Conservation (phyloP, 225 moss, liverwort and hornwort species). For the Climacium dendroides region DNA sequence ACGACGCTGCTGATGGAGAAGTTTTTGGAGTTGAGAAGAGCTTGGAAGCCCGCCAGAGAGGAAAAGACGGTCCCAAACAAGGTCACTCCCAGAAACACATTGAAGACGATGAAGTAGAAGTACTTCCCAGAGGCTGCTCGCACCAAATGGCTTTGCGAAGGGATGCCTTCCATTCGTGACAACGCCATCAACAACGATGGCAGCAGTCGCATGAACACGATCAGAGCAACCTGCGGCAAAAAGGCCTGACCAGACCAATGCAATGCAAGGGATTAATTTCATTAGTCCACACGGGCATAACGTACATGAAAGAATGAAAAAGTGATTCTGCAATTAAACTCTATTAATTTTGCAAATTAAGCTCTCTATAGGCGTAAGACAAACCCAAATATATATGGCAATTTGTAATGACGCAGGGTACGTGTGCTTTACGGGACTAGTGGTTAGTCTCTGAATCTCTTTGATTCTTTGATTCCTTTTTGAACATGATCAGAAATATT, state of each 20-base stretch:
- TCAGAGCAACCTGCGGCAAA: constrained; percentile 62
- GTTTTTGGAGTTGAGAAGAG: constrained; percentile 17
- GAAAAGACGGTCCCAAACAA: constrained; percentile 67
- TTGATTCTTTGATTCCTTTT: neutral
- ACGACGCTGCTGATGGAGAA: constrained; percentile 39
- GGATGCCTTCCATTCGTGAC: constrained; percentile 60
- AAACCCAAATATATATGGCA: neutral
- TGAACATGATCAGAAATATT: neutral
- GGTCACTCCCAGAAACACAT: constrained; percentile 80
- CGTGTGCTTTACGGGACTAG: neutral
- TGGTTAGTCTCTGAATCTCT: neutral
- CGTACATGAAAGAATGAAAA: neutral
- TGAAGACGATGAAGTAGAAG: constrained; percentile 81
- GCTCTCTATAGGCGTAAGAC: neutral
- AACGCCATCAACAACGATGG: constrained; percentile 49
- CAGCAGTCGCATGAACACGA: constrained; percentile 49
- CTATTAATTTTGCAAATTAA: neutral
- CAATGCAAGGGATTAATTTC: neutral
- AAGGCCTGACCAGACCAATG: constrained; percentile 11
- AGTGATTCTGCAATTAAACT: neutral
- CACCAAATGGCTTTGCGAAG: constrained; percentile 52
- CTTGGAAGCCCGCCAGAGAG: constrained; percentile 39
- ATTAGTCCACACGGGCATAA: neutral
- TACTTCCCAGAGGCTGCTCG: constrained; percentile 77
- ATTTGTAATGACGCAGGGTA: neutral